Evolutionary conservation across 441 rosid species (phyloP).

Genomic region (Bruguiera hainesii): DNA sequence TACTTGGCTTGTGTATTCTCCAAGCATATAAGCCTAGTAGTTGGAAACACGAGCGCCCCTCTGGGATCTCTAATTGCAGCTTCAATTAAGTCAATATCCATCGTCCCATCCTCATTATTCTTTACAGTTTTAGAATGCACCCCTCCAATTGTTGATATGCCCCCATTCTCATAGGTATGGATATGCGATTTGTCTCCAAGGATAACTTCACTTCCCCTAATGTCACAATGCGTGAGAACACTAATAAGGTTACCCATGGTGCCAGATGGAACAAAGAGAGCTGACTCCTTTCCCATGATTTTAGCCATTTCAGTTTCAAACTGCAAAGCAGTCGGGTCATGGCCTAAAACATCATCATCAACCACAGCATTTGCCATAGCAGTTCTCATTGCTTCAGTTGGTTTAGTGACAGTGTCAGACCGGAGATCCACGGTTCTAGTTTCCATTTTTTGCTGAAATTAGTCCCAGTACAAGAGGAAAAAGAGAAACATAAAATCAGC

Average conservation of each 20-base stretch:
- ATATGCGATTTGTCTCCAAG: slow-evolving; percentile 84
- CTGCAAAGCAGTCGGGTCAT: slow-evolving; percentile 64
- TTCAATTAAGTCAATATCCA: slow-evolving; percentile 70
- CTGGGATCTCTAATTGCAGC: slow-evolving; percentile 66
- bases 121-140: slow-evolving; percentile 81
- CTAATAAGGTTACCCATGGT: slow-evolving; percentile 96
- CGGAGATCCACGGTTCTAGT: slow-evolving; percentile 77
- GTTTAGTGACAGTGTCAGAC: slow-evolving; percentile 89
- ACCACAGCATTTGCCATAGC: slow-evolving; percentile 91
- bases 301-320: slow-evolving; percentile 71
- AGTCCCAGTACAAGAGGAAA: not conserved
- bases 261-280: slow-evolving; percentile 86
- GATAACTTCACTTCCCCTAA: slow-evolving; percentile 88
- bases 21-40: slow-evolving; percentile 88
- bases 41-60: slow-evolving; percentile 70
- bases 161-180: slow-evolving; percentile 87
- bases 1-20: slow-evolving; percentile 95
- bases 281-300: slow-evolving; percentile 80
- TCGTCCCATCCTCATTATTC: slow-evolving; percentile 82
- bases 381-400: slow-evolving; percentile 84
- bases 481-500: not conserved
- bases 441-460: slow-evolving; percentile 45
- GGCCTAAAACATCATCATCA: slow-evolving; percentile 78
- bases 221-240: slow-evolving; percentile 83
- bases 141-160: slow-evolving; percentile 82